phyloP scores from a whole-genome alignment of 331 rosid species.

The Cydonia oblonga region DNA sequence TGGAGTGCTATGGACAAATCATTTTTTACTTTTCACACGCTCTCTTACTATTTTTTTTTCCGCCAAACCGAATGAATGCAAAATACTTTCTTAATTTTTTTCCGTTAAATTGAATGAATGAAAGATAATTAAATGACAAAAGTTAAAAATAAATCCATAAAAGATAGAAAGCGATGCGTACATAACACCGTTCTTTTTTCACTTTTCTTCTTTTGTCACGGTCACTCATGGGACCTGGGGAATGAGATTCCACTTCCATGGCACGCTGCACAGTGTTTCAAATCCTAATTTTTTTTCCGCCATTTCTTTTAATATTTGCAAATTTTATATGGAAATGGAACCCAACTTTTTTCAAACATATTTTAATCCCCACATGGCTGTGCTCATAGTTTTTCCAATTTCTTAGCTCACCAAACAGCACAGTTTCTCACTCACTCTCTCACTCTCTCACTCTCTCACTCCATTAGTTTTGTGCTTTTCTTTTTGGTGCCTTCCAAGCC shows the following conservation, averaged over 20 bases:
- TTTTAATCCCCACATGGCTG: conserved; percentile 1
- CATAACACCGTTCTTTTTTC: too few relatives aligned
- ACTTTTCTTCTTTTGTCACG: too few relatives aligned
- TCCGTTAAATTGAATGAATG: too few relatives aligned
- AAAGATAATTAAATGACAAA: too few relatives aligned
- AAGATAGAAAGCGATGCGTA: too few relatives aligned
- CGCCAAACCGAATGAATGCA: too few relatives aligned
- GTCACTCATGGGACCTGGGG: too few relatives aligned
- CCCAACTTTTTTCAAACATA: not conserved
- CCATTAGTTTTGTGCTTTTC: conserved; percentile 25
- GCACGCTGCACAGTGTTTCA: not conserved
- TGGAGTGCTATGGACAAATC: too few relatives aligned
- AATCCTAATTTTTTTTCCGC: not conserved
- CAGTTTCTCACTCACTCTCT: conserved; percentile 5
- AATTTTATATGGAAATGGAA: not conserved
- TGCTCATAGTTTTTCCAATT: not conserved
- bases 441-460: not conserved
- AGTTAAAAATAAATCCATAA: too few relatives aligned
- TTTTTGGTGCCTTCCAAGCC: conserved; percentile 24
- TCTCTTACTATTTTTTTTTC: too few relatives aligned
- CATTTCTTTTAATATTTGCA: not conserved
- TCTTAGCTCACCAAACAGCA: conserved; percentile 13
- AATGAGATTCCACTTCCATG: not conserved
- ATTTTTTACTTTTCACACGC: too few relatives aligned
- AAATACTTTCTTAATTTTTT: too few relatives aligned